phyloP scores from a whole-genome alignment of 2,329 filamentous ascomycete species.

The Xylariaceae sp. region DNA sequence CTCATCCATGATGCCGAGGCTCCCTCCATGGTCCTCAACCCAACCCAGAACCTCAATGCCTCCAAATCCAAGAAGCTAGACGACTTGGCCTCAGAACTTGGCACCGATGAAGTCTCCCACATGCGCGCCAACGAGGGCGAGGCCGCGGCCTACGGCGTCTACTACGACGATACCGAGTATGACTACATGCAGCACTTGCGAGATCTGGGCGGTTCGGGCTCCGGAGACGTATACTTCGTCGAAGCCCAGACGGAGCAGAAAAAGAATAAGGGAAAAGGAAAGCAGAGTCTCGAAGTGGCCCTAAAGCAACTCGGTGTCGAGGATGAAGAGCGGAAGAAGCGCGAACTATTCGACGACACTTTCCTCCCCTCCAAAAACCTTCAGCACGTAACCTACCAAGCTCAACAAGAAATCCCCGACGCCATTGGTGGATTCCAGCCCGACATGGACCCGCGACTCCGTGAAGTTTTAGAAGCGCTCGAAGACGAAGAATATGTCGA shows the following conservation, averaged over 20 bases:
- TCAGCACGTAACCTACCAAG: conserved; percentile 76
- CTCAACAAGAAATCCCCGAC: conserved; percentile 90
- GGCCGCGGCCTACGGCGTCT: conserved; percentile 89
- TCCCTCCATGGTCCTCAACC: conserved; percentile 87
- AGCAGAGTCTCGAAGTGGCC: conserved; percentile 78
- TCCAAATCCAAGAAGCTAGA: conserved; percentile 63
- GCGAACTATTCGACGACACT: conserved; percentile 66
- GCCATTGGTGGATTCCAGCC: conserved; percentile 91
- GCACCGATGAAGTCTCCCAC: conserved; percentile 53
- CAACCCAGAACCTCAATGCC: conserved; percentile 49
- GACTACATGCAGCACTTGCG: conserved; percentile 99
- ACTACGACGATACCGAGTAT: conserved; percentile 91
- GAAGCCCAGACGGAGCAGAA: conserved; percentile 57
- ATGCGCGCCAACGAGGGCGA: conserved; percentile 92
- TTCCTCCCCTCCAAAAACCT: conserved; percentile 79
- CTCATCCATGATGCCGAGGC: conserved; percentile 89
- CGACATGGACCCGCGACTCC: conserved; percentile 91
- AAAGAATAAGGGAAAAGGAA: conserved; percentile 72
- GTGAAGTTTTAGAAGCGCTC: conserved; percentile 88
- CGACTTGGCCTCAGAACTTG: conserved; percentile 76
- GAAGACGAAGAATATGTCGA: conserved; percentile 93
- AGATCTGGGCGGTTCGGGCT: conserved; percentile 67
- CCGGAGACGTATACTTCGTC: conserved; percentile 78
- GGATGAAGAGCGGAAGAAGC: conserved; percentile 42
- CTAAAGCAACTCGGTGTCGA: conserved; percentile 61